A percentile compares a stretch with the other conserved stretches of the same genome.
These are phyloP conservation scores for Alloascoidea africana DNA, from an alignment of 805 yeast genomes.

Conservation along the genomic window DNA sequence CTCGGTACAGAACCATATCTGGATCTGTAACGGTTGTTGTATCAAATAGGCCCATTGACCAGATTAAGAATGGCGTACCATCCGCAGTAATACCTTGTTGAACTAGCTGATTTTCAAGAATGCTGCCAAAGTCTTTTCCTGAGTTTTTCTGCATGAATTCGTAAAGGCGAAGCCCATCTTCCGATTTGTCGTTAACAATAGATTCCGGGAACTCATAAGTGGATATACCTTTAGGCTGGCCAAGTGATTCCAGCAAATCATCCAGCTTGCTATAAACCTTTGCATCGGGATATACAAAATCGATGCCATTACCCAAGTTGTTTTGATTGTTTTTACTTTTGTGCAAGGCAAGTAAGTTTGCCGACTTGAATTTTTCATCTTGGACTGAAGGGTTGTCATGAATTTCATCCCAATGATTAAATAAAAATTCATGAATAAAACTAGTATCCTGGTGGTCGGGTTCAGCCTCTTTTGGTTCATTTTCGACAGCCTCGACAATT, in stretches of 20 bases:
- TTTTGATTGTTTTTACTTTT: no score
- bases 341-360: not conserved
- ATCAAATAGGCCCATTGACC: constrained; percentile 27
- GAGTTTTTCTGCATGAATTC: constrained; percentile 66
- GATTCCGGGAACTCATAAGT: not conserved
- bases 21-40: constrained; percentile 21
- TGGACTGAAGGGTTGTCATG: constrained; percentile 11
- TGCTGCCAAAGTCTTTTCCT: constrained; percentile 31
- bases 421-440: constrained; percentile 32
- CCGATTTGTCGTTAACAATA: not conserved
- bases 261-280: constrained; percentile 26
- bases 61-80: constrained; percentile 54
- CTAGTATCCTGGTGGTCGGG: constrained; percentile 15
- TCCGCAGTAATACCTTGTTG: constrained; percentile 55
- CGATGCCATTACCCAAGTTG: not conserved
- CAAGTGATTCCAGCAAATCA: constrained; percentile 28
- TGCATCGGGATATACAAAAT: not conserved
- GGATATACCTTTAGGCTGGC: constrained; percentile 33
- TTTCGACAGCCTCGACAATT: constrained; percentile 1
- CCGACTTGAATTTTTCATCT: constrained; percentile 7
- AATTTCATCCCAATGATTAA: constrained; percentile 29
- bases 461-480: constrained; percentile 4
- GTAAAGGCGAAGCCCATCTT: constrained; percentile 24
- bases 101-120: constrained; percentile 29
- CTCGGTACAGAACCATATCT: constrained; percentile 39